phyloP scores from a whole-genome alignment of 176 grass and related monocot species.

The Dactylis glomerata region DNA sequence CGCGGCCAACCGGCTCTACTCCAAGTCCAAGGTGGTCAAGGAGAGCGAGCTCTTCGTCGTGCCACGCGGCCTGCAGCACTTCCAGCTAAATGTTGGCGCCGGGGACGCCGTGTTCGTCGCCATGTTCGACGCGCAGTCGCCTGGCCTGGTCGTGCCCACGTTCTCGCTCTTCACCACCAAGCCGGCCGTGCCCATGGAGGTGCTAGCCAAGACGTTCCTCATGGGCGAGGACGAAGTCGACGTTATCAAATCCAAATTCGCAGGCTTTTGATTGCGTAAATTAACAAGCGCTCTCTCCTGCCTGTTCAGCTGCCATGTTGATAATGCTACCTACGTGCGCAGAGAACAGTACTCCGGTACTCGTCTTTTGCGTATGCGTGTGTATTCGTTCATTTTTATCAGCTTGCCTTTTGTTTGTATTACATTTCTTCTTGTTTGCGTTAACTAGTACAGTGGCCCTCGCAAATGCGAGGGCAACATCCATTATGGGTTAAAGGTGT shows the following conservation, averaged over 20 bases:
- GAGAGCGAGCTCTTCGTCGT: slow-evolving; percentile 59
- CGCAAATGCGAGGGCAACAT: too few species aligned
- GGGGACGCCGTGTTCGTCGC: slow-evolving; percentile 42
- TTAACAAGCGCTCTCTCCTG: neutral
- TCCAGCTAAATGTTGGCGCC: slow-evolving; percentile 54
- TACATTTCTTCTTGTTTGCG: neutral
- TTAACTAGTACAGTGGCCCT: too few species aligned
- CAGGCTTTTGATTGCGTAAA: slow-evolving; percentile 13
- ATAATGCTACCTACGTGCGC: neutral
- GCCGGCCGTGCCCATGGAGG: slow-evolving; percentile 49
- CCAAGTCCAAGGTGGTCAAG: slow-evolving; percentile 44
- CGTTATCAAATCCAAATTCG: slow-evolving; percentile 47
- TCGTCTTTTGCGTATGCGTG: neutral
- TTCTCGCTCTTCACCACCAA: slow-evolving; percentile 53
- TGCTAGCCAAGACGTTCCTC: slow-evolving; percentile 65
- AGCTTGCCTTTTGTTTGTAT: neutral
- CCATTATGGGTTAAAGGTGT: too few species aligned
- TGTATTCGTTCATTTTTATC: neutral
- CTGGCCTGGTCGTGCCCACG: slow-evolving; percentile 38
- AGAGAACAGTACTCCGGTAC: neutral
- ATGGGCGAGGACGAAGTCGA: slow-evolving; percentile 31
- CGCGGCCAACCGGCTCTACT: slow-evolving; percentile 29
- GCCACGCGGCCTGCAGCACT: slow-evolving; percentile 57
- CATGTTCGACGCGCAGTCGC: slow-evolving; percentile 56
- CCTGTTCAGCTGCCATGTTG: neutral